These are phyloP conservation scores for Globisporangium orthogonon DNA, from an alignment of 352 stramenopile genomes.

Conservation along the genomic window DNA sequence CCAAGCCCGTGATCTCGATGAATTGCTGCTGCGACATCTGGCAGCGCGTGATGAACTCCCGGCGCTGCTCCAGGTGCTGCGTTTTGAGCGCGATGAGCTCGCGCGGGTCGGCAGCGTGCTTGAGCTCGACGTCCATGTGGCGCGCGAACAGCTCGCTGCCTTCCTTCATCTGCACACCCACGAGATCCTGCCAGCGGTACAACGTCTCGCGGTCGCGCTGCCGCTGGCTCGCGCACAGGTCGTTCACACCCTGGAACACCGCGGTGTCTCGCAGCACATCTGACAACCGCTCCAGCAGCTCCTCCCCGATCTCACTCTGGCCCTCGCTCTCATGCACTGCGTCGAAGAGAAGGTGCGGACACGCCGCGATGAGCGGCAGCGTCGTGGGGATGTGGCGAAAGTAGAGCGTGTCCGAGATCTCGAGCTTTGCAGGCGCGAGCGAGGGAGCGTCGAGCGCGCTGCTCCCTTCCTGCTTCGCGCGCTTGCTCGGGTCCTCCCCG, in stretches of 20 bases:
- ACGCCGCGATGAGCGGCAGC: slow-evolving; percentile 46
- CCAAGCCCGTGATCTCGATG: slow-evolving; percentile 67
- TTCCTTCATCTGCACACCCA: slow-evolving; percentile 82
- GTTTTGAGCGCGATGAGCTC: slow-evolving; percentile 53
- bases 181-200: slow-evolving; percentile 74
- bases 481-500: slow-evolving; percentile 6
- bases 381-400: slow-evolving; percentile 49
- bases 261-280: slow-evolving; percentile 52
- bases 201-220: slow-evolving; percentile 61
- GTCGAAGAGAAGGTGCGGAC: slow-evolving; percentile 68
- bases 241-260: slow-evolving; percentile 62
- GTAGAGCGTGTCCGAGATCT: slow-evolving; percentile 15
- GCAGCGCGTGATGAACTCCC: slow-evolving; percentile 60
- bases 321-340: slow-evolving; percentile 19
- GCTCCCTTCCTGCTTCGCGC: not conserved
- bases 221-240: slow-evolving; percentile 52
- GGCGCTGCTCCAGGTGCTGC: slow-evolving; percentile 54
- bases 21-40: slow-evolving; percentile 76
- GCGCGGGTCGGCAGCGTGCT: slow-evolving; percentile 32
- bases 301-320: slow-evolving; percentile 24
- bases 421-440: not conserved
- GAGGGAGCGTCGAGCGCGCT: too few species aligned
- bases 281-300: slow-evolving; percentile 53
- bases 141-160: slow-evolving; percentile 58
- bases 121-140: slow-evolving; percentile 42